Evolutionary conservation across 2,329 filamentous ascomycete genomes (phyloP).

Genomic region (Talaromyces sp.): DNA sequence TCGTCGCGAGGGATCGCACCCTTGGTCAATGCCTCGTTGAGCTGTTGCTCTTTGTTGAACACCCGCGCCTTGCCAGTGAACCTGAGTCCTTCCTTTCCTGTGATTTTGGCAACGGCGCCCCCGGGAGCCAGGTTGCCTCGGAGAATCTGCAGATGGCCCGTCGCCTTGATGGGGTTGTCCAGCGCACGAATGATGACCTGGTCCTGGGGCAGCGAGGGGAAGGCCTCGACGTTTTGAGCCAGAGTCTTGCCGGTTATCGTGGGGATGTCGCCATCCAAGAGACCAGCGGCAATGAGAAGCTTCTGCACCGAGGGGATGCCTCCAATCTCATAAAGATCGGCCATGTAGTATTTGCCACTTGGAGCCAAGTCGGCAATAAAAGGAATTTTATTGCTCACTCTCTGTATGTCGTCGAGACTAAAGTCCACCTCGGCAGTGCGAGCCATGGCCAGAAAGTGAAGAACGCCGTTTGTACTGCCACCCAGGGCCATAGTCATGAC

Average conservation of each 20-base stretch:
- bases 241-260: constrained; percentile 84
- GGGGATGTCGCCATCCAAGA: constrained; percentile 72
- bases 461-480: constrained; percentile 81
- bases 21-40: constrained; percentile 68
- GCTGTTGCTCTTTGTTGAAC: constrained; percentile 78
- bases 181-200: constrained; percentile 81
- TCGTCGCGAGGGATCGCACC: constrained; percentile 69
- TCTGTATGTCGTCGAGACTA: constrained; percentile 76
- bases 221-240: constrained; percentile 72
- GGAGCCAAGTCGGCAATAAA: constrained; percentile 84
- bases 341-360: constrained; percentile 79
- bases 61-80: constrained; percentile 79
- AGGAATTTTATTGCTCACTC: constrained; percentile 75
- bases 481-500: constrained; percentile 90
- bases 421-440: constrained; percentile 74
- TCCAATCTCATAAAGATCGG: constrained; percentile 79
- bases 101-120: constrained; percentile 93
- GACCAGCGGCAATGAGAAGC: constrained; percentile 68
- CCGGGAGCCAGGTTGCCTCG: constrained; percentile 82
- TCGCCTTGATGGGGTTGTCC: constrained; percentile 76
- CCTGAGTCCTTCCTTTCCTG: constrained; percentile 81
- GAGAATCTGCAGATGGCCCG: constrained; percentile 84
- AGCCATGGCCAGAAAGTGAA: constrained; percentile 89
- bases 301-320: constrained; percentile 84
- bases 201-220: constrained; percentile 70